Conservation (phyloP, 2,329 filamentous ascomycete genomes). For the Emmonsiellopsis sp. region DNA sequence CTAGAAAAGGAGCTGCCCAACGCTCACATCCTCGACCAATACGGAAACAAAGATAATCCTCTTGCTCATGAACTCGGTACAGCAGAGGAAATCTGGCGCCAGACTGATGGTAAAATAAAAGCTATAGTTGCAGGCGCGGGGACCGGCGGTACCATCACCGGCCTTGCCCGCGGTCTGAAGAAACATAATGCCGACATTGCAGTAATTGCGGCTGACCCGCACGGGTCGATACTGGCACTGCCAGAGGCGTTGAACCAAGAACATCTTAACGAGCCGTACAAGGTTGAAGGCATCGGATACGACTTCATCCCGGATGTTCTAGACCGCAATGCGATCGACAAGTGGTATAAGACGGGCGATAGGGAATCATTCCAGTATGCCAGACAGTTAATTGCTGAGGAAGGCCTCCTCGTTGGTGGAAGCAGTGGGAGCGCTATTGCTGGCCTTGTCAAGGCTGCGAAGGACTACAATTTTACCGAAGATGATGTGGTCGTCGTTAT, state of each 20-base stretch:
- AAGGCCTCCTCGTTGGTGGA: constrained; percentile 86
- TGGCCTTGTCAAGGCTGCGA: constrained; percentile 66
- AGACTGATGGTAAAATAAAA: constrained; percentile 73
- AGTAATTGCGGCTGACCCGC: constrained; percentile 84
- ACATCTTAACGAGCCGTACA: constrained; percentile 76
- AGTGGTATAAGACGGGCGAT: constrained; percentile 98
- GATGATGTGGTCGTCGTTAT: constrained; percentile 86
- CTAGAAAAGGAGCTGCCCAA: constrained; percentile 94
- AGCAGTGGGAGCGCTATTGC: constrained; percentile 89
- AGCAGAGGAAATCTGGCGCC: constrained; percentile 90
- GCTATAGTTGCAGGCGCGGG: constrained; percentile 86
- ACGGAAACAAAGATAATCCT: constrained; percentile 84
- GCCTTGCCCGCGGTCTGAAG: constrained; percentile 71
- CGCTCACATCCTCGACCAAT: constrained; percentile 95
- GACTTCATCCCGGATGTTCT: constrained; percentile 96
- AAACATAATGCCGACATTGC: constrained; percentile 83
- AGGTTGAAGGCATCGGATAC: constrained; percentile 97
- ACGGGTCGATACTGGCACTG: constrained; percentile 81
- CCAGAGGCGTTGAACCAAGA: constrained; percentile 73
- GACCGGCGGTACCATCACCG: constrained; percentile 91
- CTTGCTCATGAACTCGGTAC: constrained; percentile 89
- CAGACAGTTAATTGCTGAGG: constrained; percentile 83
- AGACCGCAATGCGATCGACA: constrained; percentile 68
- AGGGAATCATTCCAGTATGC: constrained; percentile 83
- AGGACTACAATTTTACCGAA: constrained; percentile 67